Base-by-base conservation (phyloP, 306 rosid species). In the Prunus armeniaca region DNA sequence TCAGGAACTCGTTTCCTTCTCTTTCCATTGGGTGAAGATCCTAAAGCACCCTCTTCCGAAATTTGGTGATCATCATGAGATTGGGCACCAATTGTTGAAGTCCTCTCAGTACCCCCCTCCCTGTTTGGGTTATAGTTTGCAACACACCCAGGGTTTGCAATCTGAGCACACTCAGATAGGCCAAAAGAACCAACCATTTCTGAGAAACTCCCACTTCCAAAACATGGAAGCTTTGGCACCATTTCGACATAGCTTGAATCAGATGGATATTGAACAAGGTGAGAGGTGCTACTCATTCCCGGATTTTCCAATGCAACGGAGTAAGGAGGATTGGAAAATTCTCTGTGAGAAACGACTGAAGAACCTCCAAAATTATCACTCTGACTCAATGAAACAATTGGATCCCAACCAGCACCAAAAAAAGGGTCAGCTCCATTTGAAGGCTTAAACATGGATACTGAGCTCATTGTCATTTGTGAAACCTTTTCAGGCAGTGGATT, bases 331-430 rank as follows among this genome's bases (percentile, higher is more conserved):
- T 84, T 88, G 74, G 83, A 63, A 84, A 85, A 83, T 22, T 91
- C 97, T 56, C 80, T 58, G 20, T 86, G 93, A 75, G 97, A 82
- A 84, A 85, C 86, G 86, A 87, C 79, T 43, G 96, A 82, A 72
- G 97, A 88, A 55, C 88, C 86, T 72, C 91, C 96, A 82, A 90
- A 88, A 84, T 83, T 84, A 71, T 89, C 95, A 84, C 81, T 85
- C 55, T 89, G 97, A 74, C 85, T 83, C 83, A 91, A 81, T 11
- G 97, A 87, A 84, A 85, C 88, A 79, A 92, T 85, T 55, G 98
- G 96, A 87, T 96, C 98, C 99, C 99, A 96, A 79, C 86, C 81
- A 72, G 97, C 83, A 79, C 82, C 85, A 72, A 86, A 88, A 81
- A 90, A 92, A 73, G 86, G 89, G 69, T 87, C 86, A 77, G 84